Conservation (phyloP, 768 basidiomycete species). For the Tylopilus plumbeoviolaceoides region DNA sequence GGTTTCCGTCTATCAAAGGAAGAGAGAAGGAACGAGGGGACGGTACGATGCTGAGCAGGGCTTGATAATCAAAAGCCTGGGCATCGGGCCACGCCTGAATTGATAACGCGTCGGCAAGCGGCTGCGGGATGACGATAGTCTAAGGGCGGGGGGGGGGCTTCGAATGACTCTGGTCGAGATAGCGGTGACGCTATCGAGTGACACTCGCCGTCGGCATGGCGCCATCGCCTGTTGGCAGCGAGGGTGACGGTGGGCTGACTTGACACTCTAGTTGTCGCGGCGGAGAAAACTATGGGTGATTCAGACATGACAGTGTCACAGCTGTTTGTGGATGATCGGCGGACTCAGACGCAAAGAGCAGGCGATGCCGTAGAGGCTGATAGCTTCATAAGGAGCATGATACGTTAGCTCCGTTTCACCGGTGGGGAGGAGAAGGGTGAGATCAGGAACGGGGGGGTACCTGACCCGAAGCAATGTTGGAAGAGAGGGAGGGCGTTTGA, state of each 20-base stretch:
- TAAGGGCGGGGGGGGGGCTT: background rate
- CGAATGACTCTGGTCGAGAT: background rate
- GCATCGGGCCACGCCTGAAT: constrained; percentile 4
- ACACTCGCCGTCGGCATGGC: background rate
- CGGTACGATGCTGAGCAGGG: background rate
- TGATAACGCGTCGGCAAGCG: background rate
- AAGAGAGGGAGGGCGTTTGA: background rate
- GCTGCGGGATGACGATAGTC: background rate
- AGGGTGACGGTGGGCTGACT: background rate
- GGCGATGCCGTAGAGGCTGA: background rate
- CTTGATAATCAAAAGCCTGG: background rate
- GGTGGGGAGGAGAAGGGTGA: constrained; percentile 8
- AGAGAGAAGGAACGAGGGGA: background rate
- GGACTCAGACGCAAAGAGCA: background rate
- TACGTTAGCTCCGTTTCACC: constrained; percentile 22
- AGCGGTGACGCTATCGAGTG: background rate
- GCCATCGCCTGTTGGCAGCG: no score
- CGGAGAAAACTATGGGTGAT: background rate
- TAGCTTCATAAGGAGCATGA: constrained; percentile 6
- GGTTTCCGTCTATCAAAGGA: background rate
- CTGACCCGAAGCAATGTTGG: background rate
- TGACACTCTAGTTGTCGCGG: background rate
- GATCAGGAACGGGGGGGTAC: constrained; percentile 18
- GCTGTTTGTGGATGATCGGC: background rate
- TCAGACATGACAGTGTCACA: background rate